Base-by-base conservation (phyloP, 2,329 filamentous ascomycete genomes). In the Exophiala sp. region DNA sequence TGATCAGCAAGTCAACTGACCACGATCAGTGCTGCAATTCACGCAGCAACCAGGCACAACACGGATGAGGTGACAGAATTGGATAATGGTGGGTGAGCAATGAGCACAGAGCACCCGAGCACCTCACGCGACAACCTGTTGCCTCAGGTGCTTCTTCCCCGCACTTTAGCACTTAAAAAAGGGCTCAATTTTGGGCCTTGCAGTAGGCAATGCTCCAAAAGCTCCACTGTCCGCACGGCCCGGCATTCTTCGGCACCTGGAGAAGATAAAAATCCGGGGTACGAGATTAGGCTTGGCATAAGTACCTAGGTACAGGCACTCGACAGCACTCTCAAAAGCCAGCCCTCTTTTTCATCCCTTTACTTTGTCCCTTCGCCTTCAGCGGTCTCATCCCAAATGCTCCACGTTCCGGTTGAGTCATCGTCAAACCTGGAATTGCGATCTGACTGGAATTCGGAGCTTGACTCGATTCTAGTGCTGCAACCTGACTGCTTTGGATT, bases 381-480 rank as follows among this genome's bases (percentile, higher is more conserved):
- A 10, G 29, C 12, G 48, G 57, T 38, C 59, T 52, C 9, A 29
- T 52, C 9, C 58, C 60, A 52, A 56, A 61, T 9, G 48, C 58
- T 18, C 61, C 61, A 47, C 52, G 48, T 41, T 59, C 61, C 5
- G 61, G 61, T 42, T 63, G 61, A 9, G 55, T 62, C 55, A 57
- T 55, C 16, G 34, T 58, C 29, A 63, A 16, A 3, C 47, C 50
- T 5, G 50, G 52, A 11, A 47, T 29, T 1, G 18, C 34, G 12
- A 29, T 44, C 38, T 56, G 51, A 34, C 20, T 45, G 41, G 54
- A 50, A 40, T 47, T 49, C 14, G 18, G 16, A 16, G 43, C 36
- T 35, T 52, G 59, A 46, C 51, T 56, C n/a, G 46, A 54, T n/a
- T 33, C 52, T 2, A 49, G 39, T n/a, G 36, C 49, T 24, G 21